phyloP scores from a whole-genome alignment of 2,329 filamentous ascomycete species.

The Fusarium sambucinum region DNA sequence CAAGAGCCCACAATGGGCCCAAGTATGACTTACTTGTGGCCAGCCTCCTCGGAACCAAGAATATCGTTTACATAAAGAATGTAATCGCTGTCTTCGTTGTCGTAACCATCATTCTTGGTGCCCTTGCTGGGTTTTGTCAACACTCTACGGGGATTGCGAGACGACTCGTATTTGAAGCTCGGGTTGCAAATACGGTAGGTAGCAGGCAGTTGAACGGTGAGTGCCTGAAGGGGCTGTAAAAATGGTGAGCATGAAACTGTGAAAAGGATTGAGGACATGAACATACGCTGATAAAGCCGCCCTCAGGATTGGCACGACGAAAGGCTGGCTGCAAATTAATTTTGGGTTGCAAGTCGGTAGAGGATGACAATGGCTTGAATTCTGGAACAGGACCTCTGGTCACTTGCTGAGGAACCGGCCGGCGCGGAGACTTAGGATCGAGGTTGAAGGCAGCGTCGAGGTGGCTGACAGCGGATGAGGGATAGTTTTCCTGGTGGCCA shows the following conservation, averaged over 20 bases:
- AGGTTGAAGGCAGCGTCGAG: constrained; percentile 74
- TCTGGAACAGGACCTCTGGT: constrained; percentile 82
- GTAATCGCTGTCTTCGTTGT: constrained; percentile 99
- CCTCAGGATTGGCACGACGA: constrained; percentile 93
- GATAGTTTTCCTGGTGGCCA: constrained; percentile 73
- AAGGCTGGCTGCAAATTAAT: constrained; percentile 91
- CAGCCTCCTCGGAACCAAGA: constrained; percentile 94
- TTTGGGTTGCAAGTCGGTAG: constrained; percentile 81
- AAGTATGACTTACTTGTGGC: constrained; percentile 81
- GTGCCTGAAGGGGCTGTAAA: constrained; percentile 86
- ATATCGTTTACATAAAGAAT: constrained; percentile 99
- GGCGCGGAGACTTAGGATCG: constrained; percentile 70
- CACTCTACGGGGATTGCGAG: constrained; percentile 92
- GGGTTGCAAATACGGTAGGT: constrained; percentile 99
- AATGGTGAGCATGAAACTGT: constrained; percentile 23
- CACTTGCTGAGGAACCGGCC: constrained; percentile 61
- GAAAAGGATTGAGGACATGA: not conserved
- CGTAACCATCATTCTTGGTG: constrained; percentile 97
- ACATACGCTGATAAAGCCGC: constrained; percentile 95
- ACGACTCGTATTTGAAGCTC: constrained; percentile 98
- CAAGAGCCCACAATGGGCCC: constrained; percentile 6
- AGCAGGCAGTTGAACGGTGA: constrained; percentile 91
- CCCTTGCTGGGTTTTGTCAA: constrained; percentile 99
- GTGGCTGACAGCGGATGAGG: constrained; percentile 76
- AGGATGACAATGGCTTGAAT: constrained; percentile 81